phyloP scores from a whole-genome alignment of 2,329 filamentous ascomycete genomes.

The Aspergillus sp. region DNA sequence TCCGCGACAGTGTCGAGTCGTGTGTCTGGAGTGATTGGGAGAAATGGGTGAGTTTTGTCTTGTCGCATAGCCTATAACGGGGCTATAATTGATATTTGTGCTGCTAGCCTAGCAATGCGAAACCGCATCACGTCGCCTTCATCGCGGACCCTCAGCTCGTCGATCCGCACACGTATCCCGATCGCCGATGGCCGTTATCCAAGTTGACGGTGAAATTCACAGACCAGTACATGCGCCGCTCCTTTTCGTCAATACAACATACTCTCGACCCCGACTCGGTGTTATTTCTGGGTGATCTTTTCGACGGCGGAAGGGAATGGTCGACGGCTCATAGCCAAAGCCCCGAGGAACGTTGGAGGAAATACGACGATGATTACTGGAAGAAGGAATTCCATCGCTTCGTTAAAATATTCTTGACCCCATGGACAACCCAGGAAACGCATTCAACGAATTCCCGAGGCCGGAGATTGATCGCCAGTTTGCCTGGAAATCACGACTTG shows the following conservation, averaged over 20 bases:
- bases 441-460: slow-evolving; percentile 62
- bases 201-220: slow-evolving; percentile 69
- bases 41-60: slow-evolving; percentile 67
- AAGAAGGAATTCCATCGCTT: slow-evolving; percentile 83
- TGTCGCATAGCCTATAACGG: background rate
- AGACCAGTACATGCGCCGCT: slow-evolving; percentile 84
- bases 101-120: slow-evolving; percentile 69
- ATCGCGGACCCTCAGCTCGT: slow-evolving; percentile 90
- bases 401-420: slow-evolving; percentile 75
- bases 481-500: slow-evolving; percentile 94
- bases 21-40: slow-evolving; percentile 91
- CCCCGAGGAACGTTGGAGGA: slow-evolving; percentile 67
- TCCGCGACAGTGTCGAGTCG: slow-evolving; percentile 65
- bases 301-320: slow-evolving; percentile 96
- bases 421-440: slow-evolving; percentile 61
- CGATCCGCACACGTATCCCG: slow-evolving; percentile 92
- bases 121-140: slow-evolving; percentile 80
- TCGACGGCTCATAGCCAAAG: slow-evolving; percentile 63
- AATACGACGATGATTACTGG: slow-evolving; percentile 83
- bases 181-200: slow-evolving; percentile 72
- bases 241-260: slow-evolving; percentile 75
- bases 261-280: slow-evolving; percentile 80
- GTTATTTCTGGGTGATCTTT: slow-evolving; percentile 89
- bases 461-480: slow-evolving; percentile 75
- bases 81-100: slow-evolving; percentile 7